Base-by-base conservation (phyloP, 805 yeast genomes). In the Wickerhamomyces bovis region DNA sequence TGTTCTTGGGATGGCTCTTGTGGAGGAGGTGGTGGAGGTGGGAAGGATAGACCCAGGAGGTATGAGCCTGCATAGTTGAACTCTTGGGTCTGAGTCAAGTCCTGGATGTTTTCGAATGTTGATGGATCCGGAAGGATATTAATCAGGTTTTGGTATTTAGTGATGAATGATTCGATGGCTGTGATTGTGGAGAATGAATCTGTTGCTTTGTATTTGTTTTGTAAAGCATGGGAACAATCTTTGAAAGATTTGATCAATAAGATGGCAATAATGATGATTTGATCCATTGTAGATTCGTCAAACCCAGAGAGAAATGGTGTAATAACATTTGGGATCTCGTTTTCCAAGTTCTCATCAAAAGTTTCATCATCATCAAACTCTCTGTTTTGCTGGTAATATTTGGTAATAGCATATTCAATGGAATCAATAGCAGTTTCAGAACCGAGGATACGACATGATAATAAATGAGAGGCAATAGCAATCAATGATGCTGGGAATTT, bases 401-500 rank as follows among this genome's bases (percentile, higher is more conserved):
- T 41, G 6, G 46, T 41, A 7, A 57, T 47, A 6, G 61, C 41
- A 6, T 26, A 21, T 25, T 53, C 57, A 39, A 58, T 54, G 7
- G 61, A 42, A 31, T 49, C 50, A 4, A 54, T 38, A 2, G 59
- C 63, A 25, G 58, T 49, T 22, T 46, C 51, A 3, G 58, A 53
- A 7, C 70, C 70, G 43, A 78, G 57, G 63, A 78, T 72, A 36
- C 74, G 67, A 41, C 77, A 71, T 22, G 84, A 80, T 47, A 80
- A 49, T 44, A 78, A 56, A 49, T 75, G 71, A 26, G 80, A 77
- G 2, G 80, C 65, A 20, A 73, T 60, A 1, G 83, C 70, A 22
- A 76, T 69, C 20, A 76, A 58, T 1, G 81, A 72, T 1, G 76
- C 56, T 11, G 76, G 70, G 43, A 73, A 66, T 9, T 69, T 64